A percentile compares a stretch with the other conserved stretches of the same genome.
Conservation (phyloP, 495 filamentous ascomycete genomes). For the Aspergillus sclerotiicarbonarius region DNA sequence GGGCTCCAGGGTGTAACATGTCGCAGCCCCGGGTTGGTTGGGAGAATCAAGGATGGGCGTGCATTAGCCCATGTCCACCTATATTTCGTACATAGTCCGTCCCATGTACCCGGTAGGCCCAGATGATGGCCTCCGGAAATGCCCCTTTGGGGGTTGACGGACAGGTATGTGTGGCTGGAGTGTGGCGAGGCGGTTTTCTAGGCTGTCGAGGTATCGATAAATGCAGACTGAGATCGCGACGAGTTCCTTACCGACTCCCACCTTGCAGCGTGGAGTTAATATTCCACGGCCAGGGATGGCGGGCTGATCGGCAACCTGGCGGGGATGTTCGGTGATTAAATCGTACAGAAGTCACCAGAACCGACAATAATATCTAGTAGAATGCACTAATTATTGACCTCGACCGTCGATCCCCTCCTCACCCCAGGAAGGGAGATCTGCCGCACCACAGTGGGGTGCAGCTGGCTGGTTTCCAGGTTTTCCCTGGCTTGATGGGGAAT, state of each 20-base stretch:
- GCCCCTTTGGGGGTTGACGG: not conserved
- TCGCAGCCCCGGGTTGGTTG: not conserved
- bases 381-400: constrained; percentile 1
- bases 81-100: constrained; percentile 2
- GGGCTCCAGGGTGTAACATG: not conserved
- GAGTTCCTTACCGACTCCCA: constrained; percentile 1
- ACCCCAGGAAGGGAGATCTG: constrained; percentile 12
- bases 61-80: not conserved
- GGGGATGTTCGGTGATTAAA: constrained; percentile 9
- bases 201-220: not conserved
- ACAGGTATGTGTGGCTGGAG: not conserved
- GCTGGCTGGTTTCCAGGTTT: constrained; percentile 16
- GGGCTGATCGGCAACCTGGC: not conserved
- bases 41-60: not conserved
- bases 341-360: not conserved
- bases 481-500: constrained; percentile 4
- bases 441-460: constrained; percentile 16
- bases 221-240: not conserved
- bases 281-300: not conserved
- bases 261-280: not conserved
- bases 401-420: constrained; percentile 1
- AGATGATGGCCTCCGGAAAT: not conserved
- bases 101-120: not conserved
- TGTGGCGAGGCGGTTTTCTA: not conserved
- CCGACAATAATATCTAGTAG: not conserved